A percentile compares a stretch with the other conserved stretches of the same genome.
These are phyloP conservation scores for Solanum lignicaule DNA, from an alignment of 257 asterid genomes.

Conservation along the genomic window DNA sequence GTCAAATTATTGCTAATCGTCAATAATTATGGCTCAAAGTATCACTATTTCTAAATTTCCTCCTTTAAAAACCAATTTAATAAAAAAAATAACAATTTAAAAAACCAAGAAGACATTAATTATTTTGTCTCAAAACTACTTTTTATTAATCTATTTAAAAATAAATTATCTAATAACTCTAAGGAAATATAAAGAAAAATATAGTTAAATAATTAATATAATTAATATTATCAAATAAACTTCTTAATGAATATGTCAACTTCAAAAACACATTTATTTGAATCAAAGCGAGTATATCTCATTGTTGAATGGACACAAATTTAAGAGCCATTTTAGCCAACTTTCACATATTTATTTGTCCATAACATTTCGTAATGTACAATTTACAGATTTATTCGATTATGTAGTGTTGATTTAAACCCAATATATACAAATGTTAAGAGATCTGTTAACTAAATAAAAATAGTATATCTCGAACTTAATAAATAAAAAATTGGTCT, in stretches of 20 bases:
- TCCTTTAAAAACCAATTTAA: background rate
- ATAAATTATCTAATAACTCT: background rate
- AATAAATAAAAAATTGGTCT: background rate
- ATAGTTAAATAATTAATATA: background rate
- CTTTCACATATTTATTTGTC: background rate
- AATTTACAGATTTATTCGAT: background rate
- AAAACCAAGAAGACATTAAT: background rate
- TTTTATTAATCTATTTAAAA: background rate
- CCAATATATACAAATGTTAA: background rate
- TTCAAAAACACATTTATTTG: background rate
- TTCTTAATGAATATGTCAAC: background rate
- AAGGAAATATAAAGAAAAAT: background rate
- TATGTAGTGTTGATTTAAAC: background rate
- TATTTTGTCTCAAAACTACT: background rate
- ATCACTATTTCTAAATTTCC: background rate
- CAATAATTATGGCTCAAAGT: accelerated
- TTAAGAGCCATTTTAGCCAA: background rate
- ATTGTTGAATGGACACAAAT: background rate
- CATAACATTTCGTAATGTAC: background rate
- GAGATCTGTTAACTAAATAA: background rate
- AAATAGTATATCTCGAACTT: background rate
- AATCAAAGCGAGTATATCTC: background rate
- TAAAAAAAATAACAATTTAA: background rate
- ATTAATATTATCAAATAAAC: background rate
- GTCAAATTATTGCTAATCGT: background rate